phyloP scores from a whole-genome alignment of 2,329 filamentous ascomycete species.

The Aspergillus fructus region DNA sequence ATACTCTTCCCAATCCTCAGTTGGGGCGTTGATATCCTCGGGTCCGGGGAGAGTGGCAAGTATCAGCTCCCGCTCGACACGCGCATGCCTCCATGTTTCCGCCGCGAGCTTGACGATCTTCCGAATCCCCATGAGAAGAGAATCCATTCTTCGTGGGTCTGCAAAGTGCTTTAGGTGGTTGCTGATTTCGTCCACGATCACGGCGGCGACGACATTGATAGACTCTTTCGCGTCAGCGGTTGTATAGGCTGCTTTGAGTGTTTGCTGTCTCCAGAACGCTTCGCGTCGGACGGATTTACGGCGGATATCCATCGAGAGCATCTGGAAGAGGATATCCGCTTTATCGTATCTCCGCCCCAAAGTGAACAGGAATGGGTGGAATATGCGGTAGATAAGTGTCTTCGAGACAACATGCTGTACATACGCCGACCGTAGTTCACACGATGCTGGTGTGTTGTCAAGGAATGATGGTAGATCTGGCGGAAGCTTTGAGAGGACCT shows the following conservation, averaged over 20 bases:
- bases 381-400: constrained; percentile 56
- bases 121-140: constrained; percentile 51
- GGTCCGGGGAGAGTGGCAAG: constrained; percentile 50
- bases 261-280: constrained; percentile 59
- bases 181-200: constrained; percentile 58
- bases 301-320: constrained; percentile 56
- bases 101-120: constrained; percentile 59
- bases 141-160: constrained; percentile 51
- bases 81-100: constrained; percentile 59
- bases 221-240: constrained; percentile 57
- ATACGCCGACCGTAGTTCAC: constrained; percentile 54
- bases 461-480: constrained; percentile 55
- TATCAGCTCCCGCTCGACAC: constrained; percentile 57
- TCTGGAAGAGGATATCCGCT: constrained; percentile 55
- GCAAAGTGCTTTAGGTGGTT: constrained; percentile 55
- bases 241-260: constrained; percentile 57
- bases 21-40: constrained; percentile 33
- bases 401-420: constrained; percentile 57
- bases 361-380: constrained; percentile 59
- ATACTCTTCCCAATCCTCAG: constrained; percentile 41
- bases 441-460: constrained; percentile 52
- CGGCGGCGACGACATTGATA: constrained; percentile 55
- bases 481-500: constrained; percentile 53
- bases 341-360: constrained; percentile 55
- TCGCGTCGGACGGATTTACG: constrained; percentile 57